Evolutionary conservation across 2,329 filamentous ascomycete genomes (phyloP), one percentile per base, ranked within the genome.

Genomic region (Aspergillus brasiliensis): DNA sequence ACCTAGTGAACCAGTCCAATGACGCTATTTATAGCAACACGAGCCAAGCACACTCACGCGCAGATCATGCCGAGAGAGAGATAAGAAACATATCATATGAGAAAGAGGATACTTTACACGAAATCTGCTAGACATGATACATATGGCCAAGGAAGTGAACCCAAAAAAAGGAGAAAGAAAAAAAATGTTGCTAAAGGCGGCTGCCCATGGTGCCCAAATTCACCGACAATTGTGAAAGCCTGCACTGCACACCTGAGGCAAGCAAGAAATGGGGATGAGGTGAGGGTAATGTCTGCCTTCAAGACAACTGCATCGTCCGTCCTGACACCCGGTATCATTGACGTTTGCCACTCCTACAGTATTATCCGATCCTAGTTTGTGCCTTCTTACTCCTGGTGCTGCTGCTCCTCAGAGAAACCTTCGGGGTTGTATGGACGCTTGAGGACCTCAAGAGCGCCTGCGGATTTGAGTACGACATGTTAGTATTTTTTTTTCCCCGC

Each of bases 381-480:
- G 0, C 11, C 11, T 11, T 1, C 11, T 5, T 34, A 34, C 31
- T 34, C 31, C 31, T 34, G 28, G 28, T 53, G 31, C 58, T 60
- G 40, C 61, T 54, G 23, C 11, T 56, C 19, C 28, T 64, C 63
- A 21, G 60, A 47, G 8, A 57, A 44, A 47, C 40, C 17, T n/a
- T 57, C 38, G 37, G 52, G 2, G 52, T 62, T 59, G 15, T 58
- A 53, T 8, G 72, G 71, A n/a, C 73, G 72, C 58, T 64, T 71
- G 51, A 77, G 73, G 42, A 76, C 69, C 63, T 77, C 74, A 27
- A 77, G 53, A 19, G 61, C 62, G 52, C 69, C 75, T 77, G 44
- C 31, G 28, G 51, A 42, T 34, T 13, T 13, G 13, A 15, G 4
- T 11, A 31, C 5, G 44, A 38, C 58, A 48, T 27, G 52, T 57